Conservation (phyloP, 352 stramenopile genomes). For the Pythium sukuiense region DNA sequence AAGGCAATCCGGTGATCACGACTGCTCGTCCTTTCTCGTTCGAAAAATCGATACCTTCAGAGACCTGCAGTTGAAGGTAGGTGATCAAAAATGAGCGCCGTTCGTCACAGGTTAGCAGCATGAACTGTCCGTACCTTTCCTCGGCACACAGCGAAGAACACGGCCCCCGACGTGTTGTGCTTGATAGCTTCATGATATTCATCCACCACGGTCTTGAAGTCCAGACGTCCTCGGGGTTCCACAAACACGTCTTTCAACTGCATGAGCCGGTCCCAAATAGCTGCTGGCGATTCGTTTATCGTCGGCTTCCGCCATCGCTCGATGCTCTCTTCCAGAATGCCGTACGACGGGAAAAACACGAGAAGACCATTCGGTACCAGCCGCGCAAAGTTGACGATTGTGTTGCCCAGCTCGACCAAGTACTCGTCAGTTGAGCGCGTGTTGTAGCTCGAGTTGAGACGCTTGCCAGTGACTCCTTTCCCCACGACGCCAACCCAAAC, state of each 20-base stretch:
- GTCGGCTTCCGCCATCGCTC: slow-evolving; percentile 64
- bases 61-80: slow-evolving; percentile 60
- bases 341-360: slow-evolving; percentile 99
- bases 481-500: slow-evolving; percentile 91
- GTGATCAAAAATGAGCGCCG: too few species aligned
- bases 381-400: slow-evolving; percentile 92
- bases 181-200: slow-evolving; percentile 80
- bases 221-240: slow-evolving; percentile 62
- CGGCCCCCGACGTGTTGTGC: slow-evolving; percentile 80
- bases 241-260: slow-evolving; percentile 82
- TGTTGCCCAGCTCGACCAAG: slow-evolving; percentile 95
- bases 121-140: slow-evolving; percentile 83
- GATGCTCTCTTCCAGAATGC: slow-evolving; percentile 91
- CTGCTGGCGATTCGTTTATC: slow-evolving; percentile 39
- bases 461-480: slow-evolving; percentile 92
- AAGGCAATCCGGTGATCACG: slow-evolving; percentile 99
- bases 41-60: slow-evolving; percentile 98
- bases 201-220: slow-evolving; percentile 81
- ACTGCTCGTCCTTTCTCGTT: slow-evolving; percentile 97
- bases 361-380: slow-evolving; percentile 97
- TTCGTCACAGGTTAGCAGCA: background rate
- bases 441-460: slow-evolving; percentile 95
- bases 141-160: slow-evolving; percentile 98
- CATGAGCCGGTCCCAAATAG: slow-evolving; percentile 78
- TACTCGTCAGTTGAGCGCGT: slow-evolving; percentile 93